A percentile compares a stretch with the other conserved stretches of the same genome.
Conservation (phyloP, 2,329 filamentous ascomycete species). For the Aspergillus spinulosporus region DNA sequence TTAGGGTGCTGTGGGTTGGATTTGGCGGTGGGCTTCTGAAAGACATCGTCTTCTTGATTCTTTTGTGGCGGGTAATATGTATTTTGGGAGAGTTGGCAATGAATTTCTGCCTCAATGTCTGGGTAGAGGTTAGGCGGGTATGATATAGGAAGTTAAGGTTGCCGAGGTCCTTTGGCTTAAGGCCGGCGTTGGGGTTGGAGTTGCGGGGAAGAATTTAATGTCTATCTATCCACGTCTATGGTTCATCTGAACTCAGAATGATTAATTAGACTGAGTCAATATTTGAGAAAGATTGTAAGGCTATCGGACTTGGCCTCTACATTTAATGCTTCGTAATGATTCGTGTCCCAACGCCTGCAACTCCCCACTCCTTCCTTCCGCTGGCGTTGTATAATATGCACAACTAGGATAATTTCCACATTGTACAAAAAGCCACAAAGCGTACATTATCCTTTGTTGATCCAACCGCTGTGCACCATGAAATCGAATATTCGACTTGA, state of each 20-base stretch:
- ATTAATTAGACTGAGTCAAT: background rate
- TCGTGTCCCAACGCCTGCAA: slow-evolving; percentile 18
- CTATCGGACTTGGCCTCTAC: background rate
- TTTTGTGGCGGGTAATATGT: background rate
- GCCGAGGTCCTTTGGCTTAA: background rate
- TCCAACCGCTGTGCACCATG: slow-evolving; percentile 89
- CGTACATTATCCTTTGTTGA: slow-evolving; percentile 69
- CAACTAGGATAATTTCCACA: background rate
- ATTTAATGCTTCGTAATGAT: background rate
- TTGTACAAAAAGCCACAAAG: background rate
- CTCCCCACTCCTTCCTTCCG: slow-evolving; percentile 9
- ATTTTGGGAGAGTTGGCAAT: background rate
- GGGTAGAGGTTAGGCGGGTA: background rate
- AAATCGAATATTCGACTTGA: slow-evolving; percentile 89
- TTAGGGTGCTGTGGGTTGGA: slow-evolving; percentile 35
- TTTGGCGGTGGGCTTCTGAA: slow-evolving; percentile 35
- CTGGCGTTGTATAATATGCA: slow-evolving; percentile 7
- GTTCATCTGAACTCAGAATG: background rate
- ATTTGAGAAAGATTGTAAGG: background rate
- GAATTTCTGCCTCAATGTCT: background rate
- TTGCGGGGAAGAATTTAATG: background rate
- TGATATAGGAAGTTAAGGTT: background rate
- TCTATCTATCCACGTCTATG: background rate
- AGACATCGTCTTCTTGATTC: slow-evolving; percentile 19
- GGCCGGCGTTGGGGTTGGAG: background rate